Evolutionary conservation across 2,329 filamentous ascomycete genomes (phyloP).

Genomic region (Waltergamsia citrina): DNA sequence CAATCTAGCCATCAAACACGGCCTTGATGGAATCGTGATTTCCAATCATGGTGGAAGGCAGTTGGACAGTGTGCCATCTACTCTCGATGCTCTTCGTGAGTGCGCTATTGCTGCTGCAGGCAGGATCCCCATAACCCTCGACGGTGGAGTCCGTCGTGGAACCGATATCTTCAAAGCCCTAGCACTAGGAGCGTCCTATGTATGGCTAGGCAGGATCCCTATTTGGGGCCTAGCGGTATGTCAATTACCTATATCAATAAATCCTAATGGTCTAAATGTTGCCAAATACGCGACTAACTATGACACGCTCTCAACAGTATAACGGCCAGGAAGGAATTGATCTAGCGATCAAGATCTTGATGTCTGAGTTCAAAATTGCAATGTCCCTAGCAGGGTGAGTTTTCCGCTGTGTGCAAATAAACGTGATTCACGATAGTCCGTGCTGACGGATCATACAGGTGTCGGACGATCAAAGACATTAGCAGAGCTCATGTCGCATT

Average conservation of each 20-base stretch:
- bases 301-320: constrained; percentile 8
- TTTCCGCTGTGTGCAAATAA: neutral
- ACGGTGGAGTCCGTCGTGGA: constrained; percentile 5
- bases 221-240: constrained; percentile 6
- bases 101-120: constrained; percentile 1
- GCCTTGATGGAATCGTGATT: constrained; percentile 10
- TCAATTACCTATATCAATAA: neutral
- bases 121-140: constrained; percentile 2
- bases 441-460: constrained; percentile 1
- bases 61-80: constrained; percentile 8
- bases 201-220: constrained; percentile 22
- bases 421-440: neutral
- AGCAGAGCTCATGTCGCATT: constrained; percentile 7
- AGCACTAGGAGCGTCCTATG: constrained; percentile 14
- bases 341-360: constrained; percentile 23
- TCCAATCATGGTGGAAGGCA: constrained; percentile 12
- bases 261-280: neutral
- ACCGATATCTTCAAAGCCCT: constrained; percentile 16
- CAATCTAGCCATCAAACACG: constrained; percentile 9
- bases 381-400: constrained; percentile 7
- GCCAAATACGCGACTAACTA: neutral
- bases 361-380: constrained; percentile 7
- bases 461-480: constrained; percentile 7
- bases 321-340: constrained; percentile 23
- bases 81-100: constrained; percentile 8